phyloP scores from a whole-genome alignment of 1,284 basidiomycete species.

The Cystobasidium sp. region DNA sequence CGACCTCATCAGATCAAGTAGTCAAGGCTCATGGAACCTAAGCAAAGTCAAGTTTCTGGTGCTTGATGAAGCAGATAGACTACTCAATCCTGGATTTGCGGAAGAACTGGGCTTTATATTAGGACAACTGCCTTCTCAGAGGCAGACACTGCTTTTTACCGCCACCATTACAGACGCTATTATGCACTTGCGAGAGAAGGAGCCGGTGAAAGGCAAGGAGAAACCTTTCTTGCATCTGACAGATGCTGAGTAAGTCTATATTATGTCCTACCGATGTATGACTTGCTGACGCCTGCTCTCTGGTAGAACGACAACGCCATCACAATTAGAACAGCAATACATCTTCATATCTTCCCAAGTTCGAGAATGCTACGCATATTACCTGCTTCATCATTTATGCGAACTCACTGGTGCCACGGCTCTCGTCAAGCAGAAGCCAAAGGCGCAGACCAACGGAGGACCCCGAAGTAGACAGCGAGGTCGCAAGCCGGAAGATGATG shows the following conservation, averaged over 20 bases:
- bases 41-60: slow-evolving; percentile 85
- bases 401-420: slow-evolving; percentile 52
- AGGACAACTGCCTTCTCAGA: slow-evolving; percentile 73
- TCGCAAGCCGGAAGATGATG: slow-evolving; percentile 55
- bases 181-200: slow-evolving; percentile 73
- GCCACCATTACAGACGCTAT: slow-evolving; percentile 91
- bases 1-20: slow-evolving; percentile 79
- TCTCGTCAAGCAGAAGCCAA: slow-evolving; percentile 31
- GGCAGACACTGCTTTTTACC: slow-evolving; percentile 96
- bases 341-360: slow-evolving; percentile 93
- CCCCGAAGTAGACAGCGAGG: slow-evolving; percentile 47
- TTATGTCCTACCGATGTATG: slow-evolving; percentile 42
- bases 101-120: slow-evolving; percentile 83
- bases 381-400: slow-evolving; percentile 77
- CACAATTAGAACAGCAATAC: slow-evolving; percentile 83
- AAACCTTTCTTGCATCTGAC: slow-evolving; percentile 87
- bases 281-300: neutral
- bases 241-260: slow-evolving; percentile 66
- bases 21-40: slow-evolving; percentile 79
- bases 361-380: slow-evolving; percentile 87
- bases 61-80: slow-evolving; percentile 92
- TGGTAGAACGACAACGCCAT: slow-evolving; percentile 78
- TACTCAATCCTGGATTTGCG: slow-evolving; percentile 88
- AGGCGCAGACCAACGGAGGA: slow-evolving; percentile 25
- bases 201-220: slow-evolving; percentile 79